Conservation (phyloP, 2,329 filamentous ascomycete genomes). For the Oidium heveae region DNA sequence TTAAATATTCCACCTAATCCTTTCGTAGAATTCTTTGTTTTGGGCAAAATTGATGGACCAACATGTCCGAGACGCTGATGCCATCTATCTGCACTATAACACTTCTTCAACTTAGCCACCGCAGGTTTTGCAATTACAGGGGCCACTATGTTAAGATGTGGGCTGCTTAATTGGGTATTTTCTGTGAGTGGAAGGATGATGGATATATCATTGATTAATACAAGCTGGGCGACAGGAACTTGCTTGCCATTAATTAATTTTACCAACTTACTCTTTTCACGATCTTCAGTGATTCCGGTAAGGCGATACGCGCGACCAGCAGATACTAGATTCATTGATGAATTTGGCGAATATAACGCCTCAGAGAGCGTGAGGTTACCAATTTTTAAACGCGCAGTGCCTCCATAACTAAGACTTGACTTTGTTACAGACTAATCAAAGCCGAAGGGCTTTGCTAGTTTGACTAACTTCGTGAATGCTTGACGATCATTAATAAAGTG, state of each 20-base stretch:
- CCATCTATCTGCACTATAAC: neutral
- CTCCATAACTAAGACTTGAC: neutral
- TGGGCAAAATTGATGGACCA: neutral
- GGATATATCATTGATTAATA: neutral
- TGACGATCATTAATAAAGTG: neutral
- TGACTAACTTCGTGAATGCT: neutral
- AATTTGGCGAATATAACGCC: neutral
- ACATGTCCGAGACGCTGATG: neutral
- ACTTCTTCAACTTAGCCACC: neutral
- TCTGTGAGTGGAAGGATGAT: neutral
- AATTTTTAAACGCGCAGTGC: neutral
- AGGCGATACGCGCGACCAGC: neutral
- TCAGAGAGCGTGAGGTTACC: neutral
- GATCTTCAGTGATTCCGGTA: neutral
- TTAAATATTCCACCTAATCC: conserved; percentile 19
- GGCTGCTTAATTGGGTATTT: neutral
- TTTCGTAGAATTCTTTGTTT: neutral
- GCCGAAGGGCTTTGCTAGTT: neutral
- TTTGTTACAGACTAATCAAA: neutral
- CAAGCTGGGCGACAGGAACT: neutral
- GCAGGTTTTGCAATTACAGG: neutral
- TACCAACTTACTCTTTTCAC: neutral
- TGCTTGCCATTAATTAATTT: neutral
- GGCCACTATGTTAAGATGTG: neutral
- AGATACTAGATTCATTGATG: neutral